A percentile compares a stretch with the other conserved stretches of the same genome.
Conservation (phyloP, 768 basidiomycete genomes). For the Russula emetica region DNA sequence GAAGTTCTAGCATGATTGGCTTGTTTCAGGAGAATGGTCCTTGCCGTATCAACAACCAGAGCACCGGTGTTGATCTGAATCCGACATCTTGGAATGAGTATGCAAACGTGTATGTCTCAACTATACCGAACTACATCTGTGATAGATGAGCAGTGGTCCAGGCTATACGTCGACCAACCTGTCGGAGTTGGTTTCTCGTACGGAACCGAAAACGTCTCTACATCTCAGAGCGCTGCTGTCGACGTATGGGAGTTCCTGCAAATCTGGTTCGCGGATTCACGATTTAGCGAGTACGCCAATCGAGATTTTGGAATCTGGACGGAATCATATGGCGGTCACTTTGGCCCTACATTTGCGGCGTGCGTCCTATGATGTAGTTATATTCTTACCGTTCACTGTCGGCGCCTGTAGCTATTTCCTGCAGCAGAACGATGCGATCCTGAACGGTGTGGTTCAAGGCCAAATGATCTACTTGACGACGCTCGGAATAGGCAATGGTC, state of each 20-base stretch:
- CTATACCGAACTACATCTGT: background rate
- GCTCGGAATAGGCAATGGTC: constrained; percentile 59
- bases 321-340: constrained; percentile 48
- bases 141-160: constrained; percentile 6
- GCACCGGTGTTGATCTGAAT: constrained; percentile 48
- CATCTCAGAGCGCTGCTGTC: constrained; percentile 49
- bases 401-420: constrained; percentile 43
- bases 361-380: constrained; percentile 20
- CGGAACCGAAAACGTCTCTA: constrained; percentile 46
- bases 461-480: constrained; percentile 53
- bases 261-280: constrained; percentile 53
- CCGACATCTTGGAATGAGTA: constrained; percentile 55
- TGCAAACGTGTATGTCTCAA: constrained; percentile 42
- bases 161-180: constrained; percentile 58
- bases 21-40: constrained; percentile 92
- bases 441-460: constrained; percentile 43
- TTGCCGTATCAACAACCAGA: constrained; percentile 66
- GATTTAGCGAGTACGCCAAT: constrained; percentile 47
- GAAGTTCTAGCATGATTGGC: constrained; percentile 55
- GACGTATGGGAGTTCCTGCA: constrained; percentile 63
- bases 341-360: constrained; percentile 39
- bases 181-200: constrained; percentile 61
- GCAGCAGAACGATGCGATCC: constrained; percentile 54
- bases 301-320: constrained; percentile 58
- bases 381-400: background rate